Percentiles rank a stretch among this genome's conserved stretches.
Conservation (phyloP, 2,329 filamentous ascomycete species). For the Furcasterigmium sp. region DNA sequence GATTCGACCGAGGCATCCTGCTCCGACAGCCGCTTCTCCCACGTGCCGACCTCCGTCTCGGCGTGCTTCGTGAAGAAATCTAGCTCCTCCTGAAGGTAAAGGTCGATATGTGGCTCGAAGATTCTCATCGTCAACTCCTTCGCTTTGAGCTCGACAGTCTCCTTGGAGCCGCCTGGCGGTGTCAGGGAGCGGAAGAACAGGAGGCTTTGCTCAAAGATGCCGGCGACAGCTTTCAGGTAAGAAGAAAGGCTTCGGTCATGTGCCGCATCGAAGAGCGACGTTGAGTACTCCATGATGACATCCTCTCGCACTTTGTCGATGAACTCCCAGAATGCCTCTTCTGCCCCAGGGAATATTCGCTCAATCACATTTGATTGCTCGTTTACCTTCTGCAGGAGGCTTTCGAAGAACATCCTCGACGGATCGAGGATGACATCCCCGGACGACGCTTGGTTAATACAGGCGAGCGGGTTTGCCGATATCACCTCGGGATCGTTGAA, state of each 20-base stretch:
- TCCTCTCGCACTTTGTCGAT: conserved; percentile 80
- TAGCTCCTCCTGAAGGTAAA: conserved; percentile 88
- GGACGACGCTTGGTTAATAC: conserved; percentile 61
- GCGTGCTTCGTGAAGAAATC: conserved; percentile 76
- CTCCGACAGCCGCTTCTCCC: conserved; percentile 89
- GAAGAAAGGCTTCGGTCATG: conserved; percentile 69
- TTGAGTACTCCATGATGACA: conserved; percentile 80
- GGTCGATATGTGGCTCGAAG: conserved; percentile 89
- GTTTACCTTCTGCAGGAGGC: conserved; percentile 68
- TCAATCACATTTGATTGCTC: conserved; percentile 78
- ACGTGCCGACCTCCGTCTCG: conserved; percentile 70
- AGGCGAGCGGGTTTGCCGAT: conserved; percentile 69
- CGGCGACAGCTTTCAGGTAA: conserved; percentile 82
- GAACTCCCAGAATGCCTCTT: conserved; percentile 70
- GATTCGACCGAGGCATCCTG: conserved; percentile 88
- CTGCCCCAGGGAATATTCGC: conserved; percentile 70
- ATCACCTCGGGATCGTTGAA: conserved; percentile 68
- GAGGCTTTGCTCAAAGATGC: conserved; percentile 80
- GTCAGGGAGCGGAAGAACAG: conserved; percentile 69
- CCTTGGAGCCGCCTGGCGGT: conserved; percentile 57
- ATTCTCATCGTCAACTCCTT: conserved; percentile 64
- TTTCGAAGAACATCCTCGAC: conserved; percentile 75
- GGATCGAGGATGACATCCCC: conserved; percentile 74
- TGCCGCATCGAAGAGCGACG: conserved; percentile 78
- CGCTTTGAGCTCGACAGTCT: conserved; percentile 58